Conservation (phyloP, 805 yeast genomes). For the Debaryomyces maramus region DNA sequence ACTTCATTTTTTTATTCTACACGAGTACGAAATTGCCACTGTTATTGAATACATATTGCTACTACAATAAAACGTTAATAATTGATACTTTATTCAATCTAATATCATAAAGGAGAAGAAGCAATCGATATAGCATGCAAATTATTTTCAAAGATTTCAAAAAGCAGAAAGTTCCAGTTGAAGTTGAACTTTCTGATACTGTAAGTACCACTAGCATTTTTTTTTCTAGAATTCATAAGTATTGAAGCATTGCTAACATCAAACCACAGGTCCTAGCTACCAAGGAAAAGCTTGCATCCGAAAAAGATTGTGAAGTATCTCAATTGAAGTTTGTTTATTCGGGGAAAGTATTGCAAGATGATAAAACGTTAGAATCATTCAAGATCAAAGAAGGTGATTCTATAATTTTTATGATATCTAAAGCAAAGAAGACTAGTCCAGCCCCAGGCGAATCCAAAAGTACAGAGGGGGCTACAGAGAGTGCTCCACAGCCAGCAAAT, state of each 20-base stretch:
- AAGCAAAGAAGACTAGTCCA: conserved; percentile 31
- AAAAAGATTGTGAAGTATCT: conserved; percentile 64
- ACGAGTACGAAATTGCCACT: conserved; percentile 2
- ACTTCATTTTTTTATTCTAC: conserved; percentile 2
- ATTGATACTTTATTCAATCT: neutral
- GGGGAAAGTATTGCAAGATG: conserved; percentile 86
- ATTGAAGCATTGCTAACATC: conserved; percentile 6
- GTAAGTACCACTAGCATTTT: conserved; percentile 42
- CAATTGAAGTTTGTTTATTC: conserved; percentile 91
- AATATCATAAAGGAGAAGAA: conserved; percentile 7
- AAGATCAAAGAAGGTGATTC: conserved; percentile 84
- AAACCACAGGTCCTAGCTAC: conserved; percentile 52
- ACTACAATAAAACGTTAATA: conserved; percentile 19
- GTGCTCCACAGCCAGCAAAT: conserved; percentile 9
- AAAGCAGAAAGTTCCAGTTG: conserved; percentile 82
- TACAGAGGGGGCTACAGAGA: conserved; percentile 18
- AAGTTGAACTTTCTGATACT: conserved; percentile 66
- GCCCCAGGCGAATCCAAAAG: conserved; percentile 18
- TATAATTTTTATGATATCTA: conserved; percentile 86
- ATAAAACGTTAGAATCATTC: conserved; percentile 66
- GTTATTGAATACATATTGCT: conserved; percentile 15
- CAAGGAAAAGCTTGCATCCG: conserved; percentile 69
- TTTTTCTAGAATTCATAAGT: neutral
- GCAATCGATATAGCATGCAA: conserved; percentile 54
- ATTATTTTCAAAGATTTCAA: conserved; percentile 87